Evolutionary conservation across 768 basidiomycete genomes (phyloP).

Genomic region (Mycena vitilis): DNA sequence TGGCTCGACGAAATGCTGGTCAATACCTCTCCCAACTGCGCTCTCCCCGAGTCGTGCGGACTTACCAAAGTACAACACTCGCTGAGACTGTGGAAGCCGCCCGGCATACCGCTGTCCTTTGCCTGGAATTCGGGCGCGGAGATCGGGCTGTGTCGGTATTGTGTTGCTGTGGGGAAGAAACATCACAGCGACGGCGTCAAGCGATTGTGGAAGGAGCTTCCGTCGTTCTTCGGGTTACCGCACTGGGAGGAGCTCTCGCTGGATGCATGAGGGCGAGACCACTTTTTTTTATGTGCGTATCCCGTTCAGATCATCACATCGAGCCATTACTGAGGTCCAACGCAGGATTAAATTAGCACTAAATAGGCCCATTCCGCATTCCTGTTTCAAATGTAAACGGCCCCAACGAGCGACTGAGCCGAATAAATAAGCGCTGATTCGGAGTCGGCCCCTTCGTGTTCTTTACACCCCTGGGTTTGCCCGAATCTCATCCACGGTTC

Average conservation of each 20-base stretch:
- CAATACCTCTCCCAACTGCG: background rate
- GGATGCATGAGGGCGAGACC: too few species aligned
- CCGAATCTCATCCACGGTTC: too few species aligned
- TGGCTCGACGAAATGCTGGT: conserved; percentile 8
- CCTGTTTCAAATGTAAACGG: too few species aligned
- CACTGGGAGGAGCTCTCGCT: conserved; percentile 5
- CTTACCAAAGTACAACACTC: background rate
- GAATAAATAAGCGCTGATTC: too few species aligned
- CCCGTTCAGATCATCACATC: too few species aligned
- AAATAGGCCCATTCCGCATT: too few species aligned
- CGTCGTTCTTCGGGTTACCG: conserved; percentile 7
- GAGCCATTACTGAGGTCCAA: too few species aligned
- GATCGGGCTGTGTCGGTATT: background rate
- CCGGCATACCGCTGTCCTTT: background rate
- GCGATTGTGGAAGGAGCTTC: conserved; percentile 18
- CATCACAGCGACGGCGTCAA: conserved; percentile 5
- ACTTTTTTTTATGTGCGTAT: too few species aligned
- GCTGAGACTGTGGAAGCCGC: conserved; percentile 3
- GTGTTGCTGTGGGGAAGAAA: background rate
- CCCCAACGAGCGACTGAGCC: too few species aligned
- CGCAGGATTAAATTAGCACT: too few species aligned
- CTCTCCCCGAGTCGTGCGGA: background rate
- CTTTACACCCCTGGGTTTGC: too few species aligned
- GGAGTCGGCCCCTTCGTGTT: too few species aligned
- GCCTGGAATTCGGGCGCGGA: background rate